Conservation (phyloP, 306 rosid genomes). For the Biancaea sappan region DNA sequence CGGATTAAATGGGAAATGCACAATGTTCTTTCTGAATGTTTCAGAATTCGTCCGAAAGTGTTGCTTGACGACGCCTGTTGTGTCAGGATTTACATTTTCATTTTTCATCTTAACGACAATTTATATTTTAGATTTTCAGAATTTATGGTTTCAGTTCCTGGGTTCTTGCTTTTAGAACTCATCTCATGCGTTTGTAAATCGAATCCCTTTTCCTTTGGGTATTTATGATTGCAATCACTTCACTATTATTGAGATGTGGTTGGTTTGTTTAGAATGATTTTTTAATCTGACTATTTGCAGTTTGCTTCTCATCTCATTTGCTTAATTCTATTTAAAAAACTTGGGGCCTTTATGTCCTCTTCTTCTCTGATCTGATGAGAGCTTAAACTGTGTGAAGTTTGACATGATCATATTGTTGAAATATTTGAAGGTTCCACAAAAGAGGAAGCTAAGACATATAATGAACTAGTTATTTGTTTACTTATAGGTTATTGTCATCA, state of each 20-base stretch:
- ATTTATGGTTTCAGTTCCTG: neutral
- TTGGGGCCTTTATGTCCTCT: neutral
- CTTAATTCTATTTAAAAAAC: neutral
- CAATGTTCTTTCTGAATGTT: neutral
- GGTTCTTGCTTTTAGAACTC: neutral
- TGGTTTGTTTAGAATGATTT: neutral
- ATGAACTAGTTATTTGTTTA: neutral
- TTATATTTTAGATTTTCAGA: neutral
- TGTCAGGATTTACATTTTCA: no score
- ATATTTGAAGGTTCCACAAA: no score
- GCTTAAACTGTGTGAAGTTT: no score
- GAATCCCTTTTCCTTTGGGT: neutral
- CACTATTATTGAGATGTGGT: neutral
- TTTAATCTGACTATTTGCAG: slow-evolving; percentile 4
- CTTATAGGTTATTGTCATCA: neutral
- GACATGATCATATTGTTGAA: no score
- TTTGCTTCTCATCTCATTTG: neutral
- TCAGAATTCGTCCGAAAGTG: no score
- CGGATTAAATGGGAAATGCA: slow-evolving; percentile 10
- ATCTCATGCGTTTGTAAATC: neutral
- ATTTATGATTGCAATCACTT: neutral
- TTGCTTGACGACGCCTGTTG: no score
- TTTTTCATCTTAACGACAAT: neutral
- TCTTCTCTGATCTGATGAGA: slow-evolving; percentile 3
- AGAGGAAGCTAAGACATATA: no score